Conservation (phyloP, 805 yeast genomes). For the Kodamaea sagamina region DNA sequence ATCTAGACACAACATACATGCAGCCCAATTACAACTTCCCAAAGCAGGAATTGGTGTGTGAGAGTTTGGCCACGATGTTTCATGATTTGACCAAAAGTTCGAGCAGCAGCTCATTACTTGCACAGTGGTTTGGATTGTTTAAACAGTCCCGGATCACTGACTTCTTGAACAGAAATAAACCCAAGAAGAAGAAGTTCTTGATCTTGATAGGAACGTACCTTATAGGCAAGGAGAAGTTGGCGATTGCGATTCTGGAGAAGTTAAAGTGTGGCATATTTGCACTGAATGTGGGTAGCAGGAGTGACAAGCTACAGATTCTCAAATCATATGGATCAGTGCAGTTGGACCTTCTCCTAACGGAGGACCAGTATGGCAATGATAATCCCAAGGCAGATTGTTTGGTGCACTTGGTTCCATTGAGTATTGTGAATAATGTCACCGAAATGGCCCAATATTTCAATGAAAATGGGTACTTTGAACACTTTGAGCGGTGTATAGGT, state of each 20-base stretch:
- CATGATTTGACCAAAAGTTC: constrained; percentile 28
- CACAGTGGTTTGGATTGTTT: constrained; percentile 35
- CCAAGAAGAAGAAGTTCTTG: constrained; percentile 44
- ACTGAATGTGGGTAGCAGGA: constrained; percentile 46
- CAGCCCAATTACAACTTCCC: constrained; percentile 77
- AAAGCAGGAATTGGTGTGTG: constrained; percentile 67
- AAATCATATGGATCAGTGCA: constrained; percentile 48
- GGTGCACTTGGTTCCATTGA: constrained; percentile 73
- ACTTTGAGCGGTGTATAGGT: constrained; percentile 66
- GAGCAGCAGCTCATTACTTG: constrained; percentile 21
- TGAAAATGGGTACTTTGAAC: constrained; percentile 42
- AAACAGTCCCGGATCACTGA: constrained; percentile 45
- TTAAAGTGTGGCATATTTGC: constrained; percentile 59
- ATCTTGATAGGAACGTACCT: constrained; percentile 84
- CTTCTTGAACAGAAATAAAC: constrained; percentile 18
- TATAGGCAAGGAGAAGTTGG: constrained; percentile 89
- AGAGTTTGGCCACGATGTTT: constrained; percentile 57
- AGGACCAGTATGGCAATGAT: constrained; percentile 41
- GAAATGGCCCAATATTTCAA: constrained; percentile 52
- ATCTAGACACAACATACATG: constrained; percentile 89
- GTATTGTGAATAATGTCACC: constrained; percentile 48
- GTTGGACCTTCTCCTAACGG: constrained; percentile 30
- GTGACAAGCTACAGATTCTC: constrained; percentile 44
- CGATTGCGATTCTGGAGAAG: constrained; percentile 58
- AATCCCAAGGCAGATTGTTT: constrained; percentile 39